phyloP scores from a whole-genome alignment of 345 rosid species.

The Populus euphratica region DNA sequence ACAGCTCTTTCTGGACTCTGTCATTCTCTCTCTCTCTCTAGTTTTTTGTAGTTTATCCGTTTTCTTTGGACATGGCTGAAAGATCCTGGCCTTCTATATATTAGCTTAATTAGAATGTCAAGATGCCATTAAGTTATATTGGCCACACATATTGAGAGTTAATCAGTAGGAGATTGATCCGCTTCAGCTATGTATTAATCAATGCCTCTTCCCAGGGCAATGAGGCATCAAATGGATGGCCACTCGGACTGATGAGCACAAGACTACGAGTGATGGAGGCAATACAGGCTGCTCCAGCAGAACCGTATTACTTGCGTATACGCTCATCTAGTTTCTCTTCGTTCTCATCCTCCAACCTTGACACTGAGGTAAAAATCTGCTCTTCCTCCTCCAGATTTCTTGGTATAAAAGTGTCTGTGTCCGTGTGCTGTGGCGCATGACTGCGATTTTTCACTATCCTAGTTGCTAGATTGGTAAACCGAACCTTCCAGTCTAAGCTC shows the following conservation, averaged over 20 bases:
- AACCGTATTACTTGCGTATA: constrained; percentile 20
- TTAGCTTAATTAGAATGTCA: neutral
- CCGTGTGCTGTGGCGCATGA: neutral
- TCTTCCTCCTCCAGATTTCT: neutral
- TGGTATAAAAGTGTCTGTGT: neutral
- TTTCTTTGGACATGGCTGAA: neutral
- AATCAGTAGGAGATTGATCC: neutral
- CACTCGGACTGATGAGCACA: constrained; percentile 45
- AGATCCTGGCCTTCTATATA: neutral
- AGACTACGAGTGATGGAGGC: constrained; percentile 32
- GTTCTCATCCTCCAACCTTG: constrained; percentile 52
- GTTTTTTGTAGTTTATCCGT: neutral
- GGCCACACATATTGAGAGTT: neutral
- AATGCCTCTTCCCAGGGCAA: constrained; percentile 29
- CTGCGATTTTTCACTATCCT: neutral
- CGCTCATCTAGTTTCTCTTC: constrained; percentile 38
- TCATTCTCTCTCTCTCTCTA: neutral
- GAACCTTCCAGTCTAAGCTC: neutral
- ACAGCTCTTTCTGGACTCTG: neutral
- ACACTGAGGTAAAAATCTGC: constrained; percentile 41
- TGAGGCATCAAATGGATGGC: constrained; percentile 50
- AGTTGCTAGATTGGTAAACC: neutral
- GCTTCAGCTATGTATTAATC: neutral
- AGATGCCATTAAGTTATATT: neutral
- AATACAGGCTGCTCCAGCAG: constrained; percentile 22